Evolutionary conservation across 2,329 filamentous ascomycete species (phyloP), one percentile per base, ranked within the genome.

Genomic region (Cyanodermella asteris): DNA sequence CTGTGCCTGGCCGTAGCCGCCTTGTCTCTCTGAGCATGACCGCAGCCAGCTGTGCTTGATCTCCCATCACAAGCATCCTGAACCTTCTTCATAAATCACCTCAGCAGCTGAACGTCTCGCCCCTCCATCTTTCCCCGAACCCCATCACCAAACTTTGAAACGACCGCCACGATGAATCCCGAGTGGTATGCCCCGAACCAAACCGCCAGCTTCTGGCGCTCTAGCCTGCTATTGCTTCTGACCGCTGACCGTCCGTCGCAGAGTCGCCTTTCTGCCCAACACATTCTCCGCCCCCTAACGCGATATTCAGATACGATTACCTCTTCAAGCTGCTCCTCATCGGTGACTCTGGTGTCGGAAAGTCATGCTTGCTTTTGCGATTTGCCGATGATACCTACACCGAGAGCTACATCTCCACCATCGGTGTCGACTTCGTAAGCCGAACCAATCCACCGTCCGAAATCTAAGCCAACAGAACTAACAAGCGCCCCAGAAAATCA

Each of bases 291-390:
- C 5, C 8, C 14, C 25, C 39, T 46, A 36, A 44, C 37, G 24
- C 28, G 33, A 20, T 26, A 33, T 29, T 31, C 48, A 94, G 87
- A 87, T 97, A 97, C 76, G 87, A 97, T 55, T 97, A 97, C 56
- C 81, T 97, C 48, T 97, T 97, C 72, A 97, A 97, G 72, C 81
- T 97, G 39, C 78, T 97, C 56, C 84, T 97, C 63, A 97, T 97
- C 71, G 87, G 87, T 57, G 87, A 97, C 55, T 97, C 87, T 53
- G 87, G 87, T 71, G 87, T 97, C 47, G 87, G 87, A 74, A 97
- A 97, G 74, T 97, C 87, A 48, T 97, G 87, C 59, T 55, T 97
- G 60, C 66, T 97, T 41, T 65, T 97, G 50, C 81, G 87, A 61
- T 97, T 97, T 49, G 87, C 87, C 48, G 87, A 93, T 51, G 82